Base-by-base conservation (phyloP, 2,329 filamentous ascomycete genomes). In the Colletotrichum tropicicola region DNA sequence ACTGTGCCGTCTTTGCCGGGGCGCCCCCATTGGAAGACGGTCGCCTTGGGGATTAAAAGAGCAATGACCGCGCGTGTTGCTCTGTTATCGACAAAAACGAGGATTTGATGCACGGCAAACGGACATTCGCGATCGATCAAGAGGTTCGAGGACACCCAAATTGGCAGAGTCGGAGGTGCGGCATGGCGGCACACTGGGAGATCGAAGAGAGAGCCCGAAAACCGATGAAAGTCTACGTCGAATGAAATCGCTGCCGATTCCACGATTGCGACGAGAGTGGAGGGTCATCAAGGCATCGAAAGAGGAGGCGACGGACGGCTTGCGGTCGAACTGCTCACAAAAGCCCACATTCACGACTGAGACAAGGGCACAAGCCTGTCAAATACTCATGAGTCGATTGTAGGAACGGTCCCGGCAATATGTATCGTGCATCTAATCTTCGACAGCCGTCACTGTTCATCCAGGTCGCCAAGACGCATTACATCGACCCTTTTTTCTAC, bases 401-500 rank as follows among this genome's bases (percentile, higher is more conserved):
- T 54, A 61, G 35, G 44, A 41, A 65, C 28, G 32, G 9, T 19
- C 44, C 28, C 51, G 21, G 23, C 27, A 45, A 45, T 32, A 56
- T 51, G 27, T 51, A 62, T 56, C 28, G 53, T 44, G 45, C 49
- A 45, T 56, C 44, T 65, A 62, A n/a, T 65, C 25, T 37, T 45
- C 44, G 45, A 47, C 45, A 44, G 43, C 51, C 43, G 37, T 61
- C n/a, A 51, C 39, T 65, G 44, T 57, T 30, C 44, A 43, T 59
- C 44, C 43, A 39, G n/a, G n/a, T 49, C 61, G 43, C 47, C 62
- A 13, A 37, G 15, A 49, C 62, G 44, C 58, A 60, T 28, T 39
- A 41, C 28, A 30, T 13, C 43, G 23, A 25, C 43, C 62, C 49
- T 41, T 65, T 65, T 65, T 62, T 61, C 57, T 61, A 62, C 57